Base-by-base conservation (phyloP, 352 stramenopile species). In the Globisporangium carolinianum region DNA sequence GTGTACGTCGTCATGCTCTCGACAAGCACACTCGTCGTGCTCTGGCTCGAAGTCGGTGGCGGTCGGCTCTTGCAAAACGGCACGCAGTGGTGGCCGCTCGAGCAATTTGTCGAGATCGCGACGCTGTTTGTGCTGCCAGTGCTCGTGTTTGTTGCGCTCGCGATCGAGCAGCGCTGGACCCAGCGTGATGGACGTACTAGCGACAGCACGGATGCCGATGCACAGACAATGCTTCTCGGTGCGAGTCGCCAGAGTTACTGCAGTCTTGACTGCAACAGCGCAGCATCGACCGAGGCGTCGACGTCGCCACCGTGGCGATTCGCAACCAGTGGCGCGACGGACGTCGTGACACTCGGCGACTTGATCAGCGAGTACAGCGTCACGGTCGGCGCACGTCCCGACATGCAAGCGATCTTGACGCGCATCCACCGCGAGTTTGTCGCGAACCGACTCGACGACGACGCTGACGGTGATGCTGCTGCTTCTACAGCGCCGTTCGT, bases 41-140 rank as follows among this genome's bases (percentile, higher is more conserved):
- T 76, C 6, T 78, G 69, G 70, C 62, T 79, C 15, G 63, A 72
- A 52, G 72, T 66, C 51, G 64, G 58, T 18, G 71, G 71, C 15
- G 60, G 67, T 18, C 55, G 64, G 37, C 32, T 80, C 37, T 69
- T 79, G 60, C 57, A 63, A 17, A 55, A 18, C 10, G 64, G 69
- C 42, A 76, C 67, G 41, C 63, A 76, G 58, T 76, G 67, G 57
- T 81, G 74, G 72, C 74, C 70, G 36, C 65, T 84, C 58, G 66
- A 81, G 60, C 69, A 71, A 36, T 70, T 81, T 10, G 63, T 81
- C 35, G 74, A 77, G 51, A 72, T 70, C 36, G 36, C 57, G 37
- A 57, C 72, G 38, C 48, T 85, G 7, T 76, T 81, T 47, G 15
- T 74, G 14, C 43, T 69, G 18, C 66, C 67, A 3, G 18, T 67